phyloP scores from a whole-genome alignment of 306 rosid genomes.

The Ormosia semicastrata region DNA sequence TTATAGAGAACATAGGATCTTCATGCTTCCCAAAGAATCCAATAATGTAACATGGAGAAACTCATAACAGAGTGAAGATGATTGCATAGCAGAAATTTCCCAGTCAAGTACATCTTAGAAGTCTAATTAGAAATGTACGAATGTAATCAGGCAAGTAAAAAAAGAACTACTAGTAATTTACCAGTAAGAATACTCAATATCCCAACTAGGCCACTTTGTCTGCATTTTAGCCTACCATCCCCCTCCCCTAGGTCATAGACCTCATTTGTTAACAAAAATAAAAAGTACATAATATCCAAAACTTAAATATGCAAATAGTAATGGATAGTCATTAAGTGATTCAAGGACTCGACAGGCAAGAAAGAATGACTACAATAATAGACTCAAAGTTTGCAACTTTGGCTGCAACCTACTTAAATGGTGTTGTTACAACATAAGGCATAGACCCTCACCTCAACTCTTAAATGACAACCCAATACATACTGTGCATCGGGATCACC shows the following conservation, averaged over 20 bases:
- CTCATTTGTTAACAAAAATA: not conserved
- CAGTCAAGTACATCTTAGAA: slow-evolving; percentile 6
- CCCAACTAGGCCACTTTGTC: not conserved
- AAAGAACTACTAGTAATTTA: not conserved
- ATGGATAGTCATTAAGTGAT: not conserved
- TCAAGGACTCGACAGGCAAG: not conserved
- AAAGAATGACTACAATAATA: not conserved
- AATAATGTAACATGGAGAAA: slow-evolving; percentile 1
- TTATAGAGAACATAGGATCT: not conserved
- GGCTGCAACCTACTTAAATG: slow-evolving; percentile 6
- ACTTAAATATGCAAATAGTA: not conserved
- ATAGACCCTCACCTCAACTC: slow-evolving; percentile 66
- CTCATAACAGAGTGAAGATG: not conserved
- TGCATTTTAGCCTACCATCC: not conserved
- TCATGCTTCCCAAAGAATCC: not conserved
- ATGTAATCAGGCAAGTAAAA: not conserved
- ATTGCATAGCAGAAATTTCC: not conserved
- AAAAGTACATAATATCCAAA: not conserved
- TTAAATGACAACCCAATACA: slow-evolving; percentile 78
- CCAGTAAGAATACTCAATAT: not conserved
- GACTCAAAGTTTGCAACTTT: not conserved
- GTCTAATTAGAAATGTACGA: not conserved
- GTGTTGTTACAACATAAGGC: not conserved
- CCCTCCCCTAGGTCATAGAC: slow-evolving; percentile 13
- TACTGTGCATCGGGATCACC: slow-evolving; percentile 87